phyloP scores from a whole-genome alignment of 78 protist genomes.

The Paratrimastix pyriformis region DNA sequence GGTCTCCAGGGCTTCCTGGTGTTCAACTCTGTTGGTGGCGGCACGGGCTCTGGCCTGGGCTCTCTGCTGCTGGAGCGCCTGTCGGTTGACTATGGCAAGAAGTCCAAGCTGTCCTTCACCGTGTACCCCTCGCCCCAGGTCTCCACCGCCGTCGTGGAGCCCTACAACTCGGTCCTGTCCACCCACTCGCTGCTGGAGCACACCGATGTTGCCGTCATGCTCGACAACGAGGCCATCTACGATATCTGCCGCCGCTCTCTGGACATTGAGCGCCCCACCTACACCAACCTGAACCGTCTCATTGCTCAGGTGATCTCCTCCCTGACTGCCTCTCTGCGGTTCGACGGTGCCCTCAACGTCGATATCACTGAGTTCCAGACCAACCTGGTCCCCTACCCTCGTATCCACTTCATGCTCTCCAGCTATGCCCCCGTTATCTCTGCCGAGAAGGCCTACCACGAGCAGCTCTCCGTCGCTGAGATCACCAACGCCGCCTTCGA shows the following conservation, averaged over 20 bases:
- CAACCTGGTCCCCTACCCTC: slow-evolving; percentile 95
- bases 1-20: slow-evolving; percentile 86
- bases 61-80: slow-evolving; percentile 88
- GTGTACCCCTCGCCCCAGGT: slow-evolving; percentile 75
- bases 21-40: slow-evolving; percentile 80
- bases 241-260: slow-evolving; percentile 91
- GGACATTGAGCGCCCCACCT: slow-evolving; percentile 90
- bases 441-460: slow-evolving; percentile 94
- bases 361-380: slow-evolving; percentile 98
- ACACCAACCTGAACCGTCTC: slow-evolving; percentile 95
- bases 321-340: slow-evolving; percentile 94
- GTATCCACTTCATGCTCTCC: slow-evolving; percentile 71
- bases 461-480: slow-evolving; percentile 87
- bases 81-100: slow-evolving; percentile 94
- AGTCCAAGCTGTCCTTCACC: slow-evolving; percentile 89
- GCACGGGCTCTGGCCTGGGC: slow-evolving; percentile 98
- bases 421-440: slow-evolving; percentile 94
- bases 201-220: slow-evolving; percentile 83
- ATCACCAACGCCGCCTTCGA: slow-evolving; percentile 92
- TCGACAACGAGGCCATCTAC: slow-evolving; percentile 95
- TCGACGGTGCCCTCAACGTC: slow-evolving; percentile 94
- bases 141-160: slow-evolving; percentile 97
- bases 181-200: slow-evolving; percentile 91
- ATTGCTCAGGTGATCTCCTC: slow-evolving; percentile 90
- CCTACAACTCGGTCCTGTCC: slow-evolving; percentile 95